Base-by-base conservation (phyloP, 176 grass and related monocot genomes). In the Carex littledalei region DNA sequence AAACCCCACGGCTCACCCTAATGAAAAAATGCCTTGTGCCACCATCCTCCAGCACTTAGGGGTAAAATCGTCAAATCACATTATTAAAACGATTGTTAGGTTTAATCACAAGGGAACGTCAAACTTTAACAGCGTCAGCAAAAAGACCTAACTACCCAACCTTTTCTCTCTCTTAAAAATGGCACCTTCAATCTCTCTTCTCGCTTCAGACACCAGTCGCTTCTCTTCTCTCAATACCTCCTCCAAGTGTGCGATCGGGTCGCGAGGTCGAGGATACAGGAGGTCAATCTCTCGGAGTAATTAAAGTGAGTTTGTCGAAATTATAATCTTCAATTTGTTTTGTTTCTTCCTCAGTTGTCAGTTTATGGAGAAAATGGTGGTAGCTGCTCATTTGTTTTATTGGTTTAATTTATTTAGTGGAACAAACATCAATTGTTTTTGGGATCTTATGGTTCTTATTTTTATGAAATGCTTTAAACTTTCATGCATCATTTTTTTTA, bases 111-210 rank as follows among this genome's bases (percentile, higher is more conserved):
- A 29, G 80, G n/a, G 60, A 83, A 53, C 80, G 80, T 83, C 80
- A 83, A 83, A 66, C 80, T 83, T 83, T 83, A 52, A 83, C 80
- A 83, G 20, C 61, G 80, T 20, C 58, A 65, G 58, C 61, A 8
- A 57, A 82, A 83, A 24, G 80, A 67, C 81, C 13, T 2, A 83
- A 83, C 41, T 83, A 52, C 81, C 81, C 62, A 22, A 32, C 81
- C 81, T n/a, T 82, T 66, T 65, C 58, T 66, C 81, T 67, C 63
- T 53, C 81, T 83, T 83, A 68, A 83, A 82, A 69, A 83, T 83
- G 81, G n/a, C 62, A 67, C 50, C 74, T 34, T 50, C 81, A 69
- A 54, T 69, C 58, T 81, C 39, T 64, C 78, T 18, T 76, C 41
- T 68, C 63, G 49, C 58, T 43, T 16, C 26, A 52, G 67, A 85